phyloP scores from a whole-genome alignment of 1,139 yeast species.

The Magnusiomyces magnusii region DNA sequence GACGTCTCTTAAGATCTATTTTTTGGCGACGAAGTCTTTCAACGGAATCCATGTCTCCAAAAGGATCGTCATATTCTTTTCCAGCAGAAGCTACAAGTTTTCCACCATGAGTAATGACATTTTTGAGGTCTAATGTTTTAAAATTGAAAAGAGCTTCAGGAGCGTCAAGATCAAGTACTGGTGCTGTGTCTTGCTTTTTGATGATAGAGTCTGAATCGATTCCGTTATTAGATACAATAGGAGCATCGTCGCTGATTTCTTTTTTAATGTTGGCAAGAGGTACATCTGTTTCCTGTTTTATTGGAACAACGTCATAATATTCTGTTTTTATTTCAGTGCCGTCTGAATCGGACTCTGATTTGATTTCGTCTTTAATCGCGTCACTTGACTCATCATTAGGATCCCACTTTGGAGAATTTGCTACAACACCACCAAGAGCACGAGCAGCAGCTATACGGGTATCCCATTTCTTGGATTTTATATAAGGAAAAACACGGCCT shows the following conservation, averaged over 20 bases:
- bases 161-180: constrained; percentile 25
- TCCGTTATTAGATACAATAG: constrained; percentile 9
- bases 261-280: constrained; percentile 15
- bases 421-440: constrained; percentile 90
- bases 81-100: constrained; percentile 67
- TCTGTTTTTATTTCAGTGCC: constrained; percentile 13
- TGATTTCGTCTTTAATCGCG: constrained; percentile 14
- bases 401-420: constrained; percentile 74
- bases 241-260: constrained; percentile 1
- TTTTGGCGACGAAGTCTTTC: constrained; percentile 37
- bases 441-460: constrained; percentile 92
- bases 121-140: constrained; percentile 54
- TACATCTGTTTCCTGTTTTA: constrained; percentile 3
- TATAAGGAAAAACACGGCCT: constrained; percentile 85
- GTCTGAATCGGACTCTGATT: constrained; percentile 8
- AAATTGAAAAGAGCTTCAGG: constrained; percentile 47
- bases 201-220: not conserved
- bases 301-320: not conserved
- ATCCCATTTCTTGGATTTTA: constrained; percentile 86
- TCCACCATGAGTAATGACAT: constrained; percentile 60
- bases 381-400: constrained; percentile 44
- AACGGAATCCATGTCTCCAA: constrained; percentile 35
- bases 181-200: constrained; percentile 34
- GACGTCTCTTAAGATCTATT: constrained; percentile 34
- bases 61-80: constrained; percentile 38